These are phyloP conservation scores for Alternaria angustiovoidea DNA, from an alignment of 2,329 filamentous ascomycete genomes.

Conservation along the genomic window DNA sequence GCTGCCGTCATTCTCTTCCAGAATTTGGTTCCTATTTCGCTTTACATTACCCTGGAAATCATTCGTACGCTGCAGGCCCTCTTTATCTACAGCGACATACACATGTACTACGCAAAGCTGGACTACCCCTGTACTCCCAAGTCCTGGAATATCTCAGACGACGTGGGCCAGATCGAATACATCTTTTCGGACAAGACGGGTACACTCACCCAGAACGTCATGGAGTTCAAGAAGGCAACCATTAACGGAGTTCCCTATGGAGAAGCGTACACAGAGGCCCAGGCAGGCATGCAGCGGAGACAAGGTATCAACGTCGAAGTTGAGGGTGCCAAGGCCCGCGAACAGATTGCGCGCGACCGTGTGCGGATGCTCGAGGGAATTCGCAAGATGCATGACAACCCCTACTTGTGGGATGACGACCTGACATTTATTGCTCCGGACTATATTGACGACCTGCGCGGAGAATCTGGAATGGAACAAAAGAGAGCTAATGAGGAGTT, in stretches of 20 bases:
- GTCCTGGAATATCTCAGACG: conserved; percentile 98
- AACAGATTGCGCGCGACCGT: conserved; percentile 82
- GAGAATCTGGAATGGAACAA: conserved; percentile 79
- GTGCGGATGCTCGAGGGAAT: conserved; percentile 75
- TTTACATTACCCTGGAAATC: conserved; percentile 97
- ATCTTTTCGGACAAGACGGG: conserved; percentile 97
- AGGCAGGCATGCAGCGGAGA: conserved; percentile 94
- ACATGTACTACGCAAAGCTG: conserved; percentile 96
- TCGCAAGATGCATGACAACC: conserved; percentile 83
- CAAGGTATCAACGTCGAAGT: conserved; percentile 86
- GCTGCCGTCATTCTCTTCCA: conserved; percentile 94
- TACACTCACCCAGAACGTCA: conserved; percentile 89
- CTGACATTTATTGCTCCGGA: conserved; percentile 92
- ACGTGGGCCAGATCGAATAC: conserved; percentile 97
- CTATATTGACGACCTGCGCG: conserved; percentile 82
- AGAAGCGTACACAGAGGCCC: conserved; percentile 96
- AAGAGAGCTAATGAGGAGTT: conserved; percentile 82
- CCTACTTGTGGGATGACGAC: conserved; percentile 87
- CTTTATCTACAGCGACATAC: conserved; percentile 95
- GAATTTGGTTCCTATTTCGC: conserved; percentile 97
- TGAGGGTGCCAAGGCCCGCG: conserved; percentile 74
- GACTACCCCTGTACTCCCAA: conserved; percentile 97
- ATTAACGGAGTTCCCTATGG: conserved; percentile 97
- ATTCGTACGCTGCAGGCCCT: conserved; percentile 91
- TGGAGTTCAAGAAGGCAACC: conserved; percentile 99